A percentile compares a stretch with the other conserved stretches of the same genome.
These are phyloP conservation scores for Solanum aculeatissimum DNA, from an alignment of 305 asterid species.

Conservation along the genomic window DNA sequence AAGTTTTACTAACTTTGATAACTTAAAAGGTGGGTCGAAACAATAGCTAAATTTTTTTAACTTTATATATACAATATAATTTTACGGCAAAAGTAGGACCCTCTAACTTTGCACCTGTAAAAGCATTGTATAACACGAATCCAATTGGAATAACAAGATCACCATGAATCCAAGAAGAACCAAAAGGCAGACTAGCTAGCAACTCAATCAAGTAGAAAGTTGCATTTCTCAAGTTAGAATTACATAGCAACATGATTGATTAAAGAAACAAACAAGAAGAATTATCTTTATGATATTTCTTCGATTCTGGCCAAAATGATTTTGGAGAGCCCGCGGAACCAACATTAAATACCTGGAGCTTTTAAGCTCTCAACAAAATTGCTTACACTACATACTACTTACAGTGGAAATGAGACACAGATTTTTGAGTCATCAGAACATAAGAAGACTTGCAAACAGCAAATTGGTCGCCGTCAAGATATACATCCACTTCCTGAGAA, in stretches of 20 bases:
- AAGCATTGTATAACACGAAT: neutral
- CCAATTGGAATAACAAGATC: neutral
- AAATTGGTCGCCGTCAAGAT: constrained; percentile 7
- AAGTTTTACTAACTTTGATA: neutral
- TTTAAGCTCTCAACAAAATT: neutral
- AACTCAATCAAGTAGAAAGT: neutral
- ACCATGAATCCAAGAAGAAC: neutral
- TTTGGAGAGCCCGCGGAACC: neutral
- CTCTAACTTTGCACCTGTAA: neutral
- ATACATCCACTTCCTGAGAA: constrained; percentile 1
- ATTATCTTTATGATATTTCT: neutral
- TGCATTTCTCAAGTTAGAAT: neutral
- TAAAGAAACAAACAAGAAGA: neutral
- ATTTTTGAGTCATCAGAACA: constrained; percentile 4
- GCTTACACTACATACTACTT: neutral
- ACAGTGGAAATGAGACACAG: neutral
- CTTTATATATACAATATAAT: neutral
- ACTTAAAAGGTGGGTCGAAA: neutral
- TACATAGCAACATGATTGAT: neutral
- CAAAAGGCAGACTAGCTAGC: neutral
- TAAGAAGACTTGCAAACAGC: constrained; percentile 9
- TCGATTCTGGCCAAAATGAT: neutral
- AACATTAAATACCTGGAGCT: neutral
- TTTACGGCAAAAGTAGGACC: neutral
- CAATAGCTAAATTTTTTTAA: neutral